phyloP scores from a whole-genome alignment of 257 asterid genomes.

The Nicotiana noctiflora region DNA sequence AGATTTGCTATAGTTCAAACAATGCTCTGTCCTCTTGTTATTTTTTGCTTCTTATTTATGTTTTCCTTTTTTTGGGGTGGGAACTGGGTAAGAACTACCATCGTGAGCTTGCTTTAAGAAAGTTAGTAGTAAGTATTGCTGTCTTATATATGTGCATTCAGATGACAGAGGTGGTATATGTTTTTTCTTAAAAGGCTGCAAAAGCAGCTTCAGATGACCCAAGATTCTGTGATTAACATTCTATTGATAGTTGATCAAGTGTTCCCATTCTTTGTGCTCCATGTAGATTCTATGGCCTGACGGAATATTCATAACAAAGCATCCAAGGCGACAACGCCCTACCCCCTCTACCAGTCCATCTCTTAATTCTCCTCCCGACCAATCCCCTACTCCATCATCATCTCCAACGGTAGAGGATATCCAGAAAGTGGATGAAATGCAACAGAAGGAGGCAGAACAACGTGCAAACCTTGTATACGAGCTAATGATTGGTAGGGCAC shows the following conservation, averaged over 20 bases:
- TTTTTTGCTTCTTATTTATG: background rate
- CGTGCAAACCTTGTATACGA: constrained; percentile 76
- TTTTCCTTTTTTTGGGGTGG: background rate
- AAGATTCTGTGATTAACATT: background rate
- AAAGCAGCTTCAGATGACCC: background rate
- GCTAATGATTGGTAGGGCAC: constrained; percentile 54
- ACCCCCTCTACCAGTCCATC: constrained; percentile 41
- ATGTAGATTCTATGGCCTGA: constrained; percentile 91
- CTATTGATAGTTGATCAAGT: background rate
- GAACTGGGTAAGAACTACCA: background rate
- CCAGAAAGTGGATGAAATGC: constrained; percentile 51
- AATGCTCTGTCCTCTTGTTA: background rate
- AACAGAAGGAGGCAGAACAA: constrained; percentile 66
- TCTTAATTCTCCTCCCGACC: constrained; percentile 26
- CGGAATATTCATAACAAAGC: constrained; percentile 92
- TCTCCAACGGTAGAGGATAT: constrained; percentile 43
- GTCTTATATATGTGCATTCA: background rate
- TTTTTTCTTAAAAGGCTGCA: constrained; percentile 1
- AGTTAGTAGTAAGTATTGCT: background rate
- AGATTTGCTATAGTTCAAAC: background rate
- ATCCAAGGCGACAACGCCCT: constrained; percentile 69
- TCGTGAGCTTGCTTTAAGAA: background rate
- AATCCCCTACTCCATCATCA: constrained; percentile 38
- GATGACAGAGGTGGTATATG: background rate
- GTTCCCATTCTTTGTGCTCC: constrained; percentile 16